phyloP scores from a whole-genome alignment of 768 basidiomycete genomes.

The Solioccasus polychromus region DNA sequence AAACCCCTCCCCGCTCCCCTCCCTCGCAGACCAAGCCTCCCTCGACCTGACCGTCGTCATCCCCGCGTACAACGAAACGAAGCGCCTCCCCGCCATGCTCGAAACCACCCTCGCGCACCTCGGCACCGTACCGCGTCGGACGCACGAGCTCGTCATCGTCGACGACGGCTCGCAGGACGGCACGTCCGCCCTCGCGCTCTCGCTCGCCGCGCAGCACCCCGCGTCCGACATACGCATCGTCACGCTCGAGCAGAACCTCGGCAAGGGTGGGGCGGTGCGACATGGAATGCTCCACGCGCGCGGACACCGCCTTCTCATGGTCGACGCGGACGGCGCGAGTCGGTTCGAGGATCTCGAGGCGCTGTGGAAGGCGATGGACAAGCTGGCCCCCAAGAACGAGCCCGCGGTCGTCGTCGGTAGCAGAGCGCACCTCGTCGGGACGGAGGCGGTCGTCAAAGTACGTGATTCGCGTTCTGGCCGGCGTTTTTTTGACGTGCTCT shows the following conservation, averaged over 20 bases:
- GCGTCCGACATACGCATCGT: slow-evolving; percentile 72
- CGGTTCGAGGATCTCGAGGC: slow-evolving; percentile 78
- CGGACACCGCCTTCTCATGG: slow-evolving; percentile 81
- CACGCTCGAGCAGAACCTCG: slow-evolving; percentile 73
- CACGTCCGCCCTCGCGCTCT: slow-evolving; percentile 64
- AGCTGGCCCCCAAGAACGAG: slow-evolving; percentile 44
- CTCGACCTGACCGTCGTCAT: slow-evolving; percentile 80
- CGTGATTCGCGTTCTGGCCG: neutral
- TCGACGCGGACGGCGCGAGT: slow-evolving; percentile 93
- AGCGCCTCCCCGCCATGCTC: slow-evolving; percentile 85
- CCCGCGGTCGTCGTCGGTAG: slow-evolving; percentile 80
- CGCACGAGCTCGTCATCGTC: slow-evolving; percentile 81
- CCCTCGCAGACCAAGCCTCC: slow-evolving; percentile 51
- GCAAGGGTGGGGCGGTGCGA: slow-evolving; percentile 90
- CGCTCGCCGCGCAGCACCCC: slow-evolving; percentile 55
- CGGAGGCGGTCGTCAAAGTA: slow-evolving; percentile 92
- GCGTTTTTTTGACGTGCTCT: neutral
- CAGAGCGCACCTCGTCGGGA: slow-evolving; percentile 87
- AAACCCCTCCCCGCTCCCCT: slow-evolving; percentile 54
- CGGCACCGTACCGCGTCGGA: slow-evolving; percentile 40
- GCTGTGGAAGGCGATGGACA: slow-evolving; percentile 77
- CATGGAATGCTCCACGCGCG: slow-evolving; percentile 87
- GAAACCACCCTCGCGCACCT: slow-evolving; percentile 69
- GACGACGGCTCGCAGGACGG: slow-evolving; percentile 87
- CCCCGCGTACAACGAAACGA: slow-evolving; percentile 88